Base-by-base conservation (phyloP, 2,329 filamentous ascomycete species). In the Stenocarpella maydis region DNA sequence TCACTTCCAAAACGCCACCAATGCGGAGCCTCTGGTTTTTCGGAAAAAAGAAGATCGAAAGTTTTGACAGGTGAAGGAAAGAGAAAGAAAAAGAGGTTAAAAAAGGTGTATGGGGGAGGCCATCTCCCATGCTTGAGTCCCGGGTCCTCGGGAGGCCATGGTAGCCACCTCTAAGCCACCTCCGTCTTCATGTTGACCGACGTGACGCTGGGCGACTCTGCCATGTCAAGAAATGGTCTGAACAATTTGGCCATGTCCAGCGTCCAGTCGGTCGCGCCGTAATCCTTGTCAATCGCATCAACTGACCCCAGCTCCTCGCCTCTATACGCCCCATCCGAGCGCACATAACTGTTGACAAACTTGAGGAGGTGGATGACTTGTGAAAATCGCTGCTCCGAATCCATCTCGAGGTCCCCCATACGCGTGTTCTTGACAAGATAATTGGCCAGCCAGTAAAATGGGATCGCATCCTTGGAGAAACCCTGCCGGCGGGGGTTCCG, bases 161-260 rank as follows among this genome's bases (percentile, higher is more conserved):
- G 67, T 43, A 15, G 63, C 41, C 54, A 54, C 55, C 47, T 50
- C 54, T 70, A 58, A 65, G 43, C 49, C 60, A 49, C 39, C 28
- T 52, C 54, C 17, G 41, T 64, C 58, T 74, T 63, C 28, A 63
- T 19, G 43, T 49, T 47, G 28, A 47, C n/a, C 58, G 58, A 37
- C 31, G n/a, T 47, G 45, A 26, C 26, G 47, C 37, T 15, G 34
- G 41, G 41, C 41, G 58, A 63, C 63, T 47, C 63, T 45, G 34
- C 60, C 26, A 53, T 24, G 7, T 67, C 50, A 71, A 82, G 80
- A 74, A 87, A 76, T 84, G 90, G 90, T 75, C 85, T 88, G 78
- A 93, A 93, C 63, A 94, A 83, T 74, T 89, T 84, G 75, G 88
- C 88, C 90, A 93, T 92, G 79, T 93, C 87, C 71, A 93, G 82